These are phyloP conservation scores for Trichocladium antarcticum DNA, from an alignment of 495 filamentous ascomycete species.

Conservation along the genomic window DNA sequence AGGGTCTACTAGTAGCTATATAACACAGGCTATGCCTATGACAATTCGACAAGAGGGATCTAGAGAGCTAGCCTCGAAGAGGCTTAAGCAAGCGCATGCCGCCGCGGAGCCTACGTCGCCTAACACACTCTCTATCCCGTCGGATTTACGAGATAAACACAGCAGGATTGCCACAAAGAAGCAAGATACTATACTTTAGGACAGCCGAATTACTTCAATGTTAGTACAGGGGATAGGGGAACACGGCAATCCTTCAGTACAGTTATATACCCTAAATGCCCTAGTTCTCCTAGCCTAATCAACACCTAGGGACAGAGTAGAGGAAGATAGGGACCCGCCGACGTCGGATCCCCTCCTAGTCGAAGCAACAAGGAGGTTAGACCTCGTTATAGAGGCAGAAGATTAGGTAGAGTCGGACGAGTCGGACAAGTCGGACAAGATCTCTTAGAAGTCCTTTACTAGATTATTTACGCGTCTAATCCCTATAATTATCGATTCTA, in stretches of 20 bases:
- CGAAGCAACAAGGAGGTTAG: not conserved
- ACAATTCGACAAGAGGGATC: slow-evolving; percentile 11
- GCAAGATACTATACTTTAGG: slow-evolving; percentile 9
- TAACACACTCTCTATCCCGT: no score
- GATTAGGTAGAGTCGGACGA: no score
- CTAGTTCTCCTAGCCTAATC: no score
- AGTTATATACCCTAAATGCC: not conserved
- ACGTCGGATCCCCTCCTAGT: slow-evolving; percentile 1
- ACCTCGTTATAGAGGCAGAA: slow-evolving; percentile 2
- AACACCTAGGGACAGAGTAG: not conserved
- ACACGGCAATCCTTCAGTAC: not conserved
- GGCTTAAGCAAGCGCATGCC: no score
- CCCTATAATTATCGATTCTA: no score
- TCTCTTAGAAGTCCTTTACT: no score
- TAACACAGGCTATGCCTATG: no score
- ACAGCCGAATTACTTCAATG: not conserved
- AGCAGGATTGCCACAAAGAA: not conserved
- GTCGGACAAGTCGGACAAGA: no score
- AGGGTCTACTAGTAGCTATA: no score
- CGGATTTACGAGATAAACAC: no score
- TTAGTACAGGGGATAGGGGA: slow-evolving; percentile 1
- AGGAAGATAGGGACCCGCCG: slow-evolving; percentile 5
- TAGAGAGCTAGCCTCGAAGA: slow-evolving; percentile 4
- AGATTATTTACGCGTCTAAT: no score
- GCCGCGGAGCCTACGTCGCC: no score